Evolutionary conservation across 441 rosid genomes (phyloP), one percentile per base, ranked within the genome.

Genomic region (Aquilaria agallochum): DNA sequence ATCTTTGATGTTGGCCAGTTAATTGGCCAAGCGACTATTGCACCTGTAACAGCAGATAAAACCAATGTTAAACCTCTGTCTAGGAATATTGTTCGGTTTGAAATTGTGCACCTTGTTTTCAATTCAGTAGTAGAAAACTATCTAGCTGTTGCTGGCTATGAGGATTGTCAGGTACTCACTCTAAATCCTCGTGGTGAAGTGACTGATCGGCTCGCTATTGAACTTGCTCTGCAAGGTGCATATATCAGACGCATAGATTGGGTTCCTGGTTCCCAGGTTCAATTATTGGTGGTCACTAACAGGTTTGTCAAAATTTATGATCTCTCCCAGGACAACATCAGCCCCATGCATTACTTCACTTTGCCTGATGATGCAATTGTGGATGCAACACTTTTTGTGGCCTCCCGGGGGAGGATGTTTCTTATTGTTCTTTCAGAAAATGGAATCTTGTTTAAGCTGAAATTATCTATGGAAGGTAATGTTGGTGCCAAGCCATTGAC

Each of bases 201-300:
- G 64, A 87, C 88, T 50, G 99, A 96, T 70, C 92, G 99, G 72
- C 97, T 96, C 74, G 95, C 99, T 72, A 83, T 96, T 65, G 99
- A 94, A 75, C 99, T 96, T 78, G 97, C 98, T 65, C 70, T 94
- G 62, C 98, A 96, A 80, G 99, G 96, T 78, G 96, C 98, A 66
- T 90, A 91, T 65, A 87, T 96, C 69, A 87, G 95, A 76, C 77
- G 83, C 59, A 80, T 94, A 62, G 97, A 85, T 63, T 96, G 99
- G 99, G 98, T 96, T 76, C 91, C 96, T 55, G 98, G 94, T 74
- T 96, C 99, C 73, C 99, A 89, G 74, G 99, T 94, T 80, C 97
- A 88, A 72, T 79, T 96, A 71, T 83, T 94, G 90, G 96, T 92
- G 66, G 96, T 89, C 66, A 87, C 99, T 60, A 92, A 92, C 80